Conservation (phyloP, 2,329 filamentous ascomycete species). For the Aureobasidium sp. region DNA sequence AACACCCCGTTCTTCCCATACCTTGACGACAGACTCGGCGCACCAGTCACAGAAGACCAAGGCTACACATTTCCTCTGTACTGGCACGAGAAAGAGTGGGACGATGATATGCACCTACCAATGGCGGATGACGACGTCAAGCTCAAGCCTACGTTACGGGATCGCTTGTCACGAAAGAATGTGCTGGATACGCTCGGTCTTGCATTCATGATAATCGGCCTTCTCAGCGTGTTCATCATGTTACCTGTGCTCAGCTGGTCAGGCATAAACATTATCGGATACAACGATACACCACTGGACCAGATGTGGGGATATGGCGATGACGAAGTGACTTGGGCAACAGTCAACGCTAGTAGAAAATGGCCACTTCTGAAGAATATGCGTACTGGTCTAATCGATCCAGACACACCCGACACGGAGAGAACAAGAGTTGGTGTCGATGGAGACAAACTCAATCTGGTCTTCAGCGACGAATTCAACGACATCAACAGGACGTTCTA, state of each 20-base stretch:
- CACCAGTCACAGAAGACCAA: slow-evolving; percentile 34
- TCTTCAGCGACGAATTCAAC: slow-evolving; percentile 52
- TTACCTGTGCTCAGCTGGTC: slow-evolving; percentile 42
- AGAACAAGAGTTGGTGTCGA: slow-evolving; percentile 38
- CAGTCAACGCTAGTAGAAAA: slow-evolving; percentile 35
- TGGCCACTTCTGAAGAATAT: slow-evolving; percentile 43
- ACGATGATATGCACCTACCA: slow-evolving; percentile 48
- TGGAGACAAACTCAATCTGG: slow-evolving; percentile 38
- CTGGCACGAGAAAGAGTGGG: slow-evolving; percentile 42
- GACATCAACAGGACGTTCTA: slow-evolving; percentile 45
- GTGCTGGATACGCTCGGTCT: slow-evolving; percentile 36
- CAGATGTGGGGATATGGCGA: slow-evolving; percentile 27
- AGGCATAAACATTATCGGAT: slow-evolving; percentile 29
- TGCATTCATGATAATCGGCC: slow-evolving; percentile 37
- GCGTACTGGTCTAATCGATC: slow-evolving; percentile 41
- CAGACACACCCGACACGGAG: slow-evolving; percentile 40
- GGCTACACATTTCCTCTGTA: slow-evolving; percentile 38
- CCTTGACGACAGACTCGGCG: slow-evolving; percentile 39
- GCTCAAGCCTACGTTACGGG: slow-evolving; percentile 34
- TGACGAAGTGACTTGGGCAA: slow-evolving; percentile 31
- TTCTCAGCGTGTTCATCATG: slow-evolving; percentile 42
- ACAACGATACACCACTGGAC: slow-evolving; percentile 33
- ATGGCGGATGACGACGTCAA: slow-evolving; percentile 39
- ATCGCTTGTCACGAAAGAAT: slow-evolving; percentile 37
- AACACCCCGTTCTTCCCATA: slow-evolving; percentile 32